Base-by-base conservation (phyloP, 768 basidiomycete species). In the Mycena filopes region DNA sequence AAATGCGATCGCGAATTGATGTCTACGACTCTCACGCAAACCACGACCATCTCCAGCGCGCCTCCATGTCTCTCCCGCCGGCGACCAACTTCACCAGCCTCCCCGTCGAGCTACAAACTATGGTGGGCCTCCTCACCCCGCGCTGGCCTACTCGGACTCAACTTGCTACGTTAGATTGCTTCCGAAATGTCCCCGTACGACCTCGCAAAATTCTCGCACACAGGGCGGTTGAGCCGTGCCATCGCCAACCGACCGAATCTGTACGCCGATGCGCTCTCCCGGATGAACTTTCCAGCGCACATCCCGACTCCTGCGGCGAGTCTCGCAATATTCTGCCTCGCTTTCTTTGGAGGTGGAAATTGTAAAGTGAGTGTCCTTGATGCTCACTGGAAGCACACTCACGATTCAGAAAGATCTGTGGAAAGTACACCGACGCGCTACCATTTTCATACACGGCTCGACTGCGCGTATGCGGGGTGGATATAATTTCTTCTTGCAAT, bases 271-370 rank as follows among this genome's bases (percentile, higher is more conserved):
- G 31, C 45, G 28, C 45, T 47, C 26, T 21, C 18, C 5, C n/a
- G 46, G 20, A 21, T 58, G n/a, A 21, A 13, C 0, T 58, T 58
- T 40, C 46, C 56, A 21, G 21, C 29, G 1, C 20, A 55, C 7
- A 48, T 58, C 10, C 56, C 56, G 45, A 58, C 46, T 46, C 56
- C 56, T 47, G 43, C 56, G 45, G 29, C 13, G n/a, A 58, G 56
- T 36, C 21, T 58, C 23, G 5, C 31, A 8, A 38, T 23, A 48
- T 58, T 48, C 38, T 58, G 56, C 21, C 23, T 48, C 21, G 23
- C 4, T 11, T 38, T 48, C 36, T 58, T 58, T 31, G 56, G 50
- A 20, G 56, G 43, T n/a, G 55, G 45, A 25, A 36, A 46, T 13
- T 57, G 56, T 21, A 46, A 11, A 20, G 56, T 38, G 23, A 46